These are phyloP conservation scores for Boechera divaricarpa DNA, from an alignment of 345 rosid genomes.

Conservation along the genomic window DNA sequence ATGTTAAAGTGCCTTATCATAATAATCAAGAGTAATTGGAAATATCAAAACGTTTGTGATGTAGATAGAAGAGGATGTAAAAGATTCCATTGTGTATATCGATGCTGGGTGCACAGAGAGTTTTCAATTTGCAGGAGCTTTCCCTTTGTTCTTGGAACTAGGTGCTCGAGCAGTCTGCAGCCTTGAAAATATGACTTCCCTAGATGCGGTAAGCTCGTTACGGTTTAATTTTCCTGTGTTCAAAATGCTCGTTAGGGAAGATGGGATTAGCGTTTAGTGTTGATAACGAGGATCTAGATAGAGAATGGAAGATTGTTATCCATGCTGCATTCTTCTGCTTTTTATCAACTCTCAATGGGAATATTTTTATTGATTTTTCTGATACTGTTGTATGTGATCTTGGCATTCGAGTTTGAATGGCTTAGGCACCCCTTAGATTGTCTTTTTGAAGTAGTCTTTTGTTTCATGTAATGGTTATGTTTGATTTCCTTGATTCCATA, in stretches of 20 bases:
- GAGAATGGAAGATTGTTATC: conserved; percentile 4
- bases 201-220: conserved; percentile 67
- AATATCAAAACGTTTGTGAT: background rate
- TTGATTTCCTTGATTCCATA: background rate
- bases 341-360: background rate
- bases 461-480: background rate
- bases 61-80: conserved; percentile 74
- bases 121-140: conserved; percentile 86
- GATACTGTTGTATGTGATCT: background rate
- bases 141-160: conserved; percentile 71
- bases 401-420: background rate
- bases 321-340: background rate
- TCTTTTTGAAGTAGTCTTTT: background rate
- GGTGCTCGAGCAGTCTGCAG: conserved; percentile 80
- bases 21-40: background rate
- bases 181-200: conserved; percentile 78
- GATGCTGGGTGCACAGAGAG: conserved; percentile 98
- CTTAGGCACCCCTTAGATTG: background rate
- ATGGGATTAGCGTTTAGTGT: background rate
- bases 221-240: background rate
- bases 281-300: background rate
- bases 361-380: background rate
- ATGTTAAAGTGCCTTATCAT: background rate
- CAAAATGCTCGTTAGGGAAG: background rate
- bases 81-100: conserved; percentile 70